These are phyloP conservation scores for Hevea brasiliensis DNA, from an alignment of 345 rosid genomes.

Conservation along the genomic window DNA sequence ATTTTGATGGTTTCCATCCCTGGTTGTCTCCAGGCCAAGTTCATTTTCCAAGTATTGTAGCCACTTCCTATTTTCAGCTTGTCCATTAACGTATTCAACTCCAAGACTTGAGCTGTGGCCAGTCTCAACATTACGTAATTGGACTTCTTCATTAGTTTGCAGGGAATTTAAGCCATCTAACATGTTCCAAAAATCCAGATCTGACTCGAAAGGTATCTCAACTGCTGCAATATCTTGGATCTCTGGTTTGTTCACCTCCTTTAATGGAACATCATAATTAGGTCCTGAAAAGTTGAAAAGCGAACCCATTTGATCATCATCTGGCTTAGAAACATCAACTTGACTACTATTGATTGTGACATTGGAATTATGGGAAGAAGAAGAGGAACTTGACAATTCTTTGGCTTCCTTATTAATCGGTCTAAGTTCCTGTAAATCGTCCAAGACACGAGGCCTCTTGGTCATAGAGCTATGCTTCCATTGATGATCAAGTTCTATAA, in stretches of 20 bases:
- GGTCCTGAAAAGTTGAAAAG: conserved; percentile 11
- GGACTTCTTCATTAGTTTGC: conserved; percentile 9
- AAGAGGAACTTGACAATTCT: conserved; percentile 30
- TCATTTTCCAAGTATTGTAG: conserved; percentile 59
- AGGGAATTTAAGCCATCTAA: conserved; percentile 46
- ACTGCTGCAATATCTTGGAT: not conserved
- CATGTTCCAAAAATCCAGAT: conserved; percentile 71
- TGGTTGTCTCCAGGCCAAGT: conserved; percentile 49
- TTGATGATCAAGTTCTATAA: conserved; percentile 13
- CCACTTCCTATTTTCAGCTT: conserved; percentile 54
- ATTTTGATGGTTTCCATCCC: conserved; percentile 14
- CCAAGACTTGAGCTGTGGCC: conserved; percentile 27
- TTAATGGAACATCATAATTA: conserved; percentile 10
- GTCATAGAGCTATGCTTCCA: conserved; percentile 2
- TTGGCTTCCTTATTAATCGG: not conserved
- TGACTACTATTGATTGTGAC: not conserved
- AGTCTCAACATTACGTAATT: conserved; percentile 17
- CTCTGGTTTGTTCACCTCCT: conserved; percentile 70
- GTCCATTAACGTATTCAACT: not conserved
- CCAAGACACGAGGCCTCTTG: conserved; percentile 21
- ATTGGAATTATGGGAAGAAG: conserved; percentile 41
- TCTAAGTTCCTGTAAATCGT: not conserved
- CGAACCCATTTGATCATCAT: conserved; percentile 19
- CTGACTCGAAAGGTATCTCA: conserved; percentile 56
- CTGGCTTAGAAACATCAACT: no score